Base-by-base conservation (phyloP, 2,329 filamentous ascomycete genomes). In the Fusarium veterinarium region DNA sequence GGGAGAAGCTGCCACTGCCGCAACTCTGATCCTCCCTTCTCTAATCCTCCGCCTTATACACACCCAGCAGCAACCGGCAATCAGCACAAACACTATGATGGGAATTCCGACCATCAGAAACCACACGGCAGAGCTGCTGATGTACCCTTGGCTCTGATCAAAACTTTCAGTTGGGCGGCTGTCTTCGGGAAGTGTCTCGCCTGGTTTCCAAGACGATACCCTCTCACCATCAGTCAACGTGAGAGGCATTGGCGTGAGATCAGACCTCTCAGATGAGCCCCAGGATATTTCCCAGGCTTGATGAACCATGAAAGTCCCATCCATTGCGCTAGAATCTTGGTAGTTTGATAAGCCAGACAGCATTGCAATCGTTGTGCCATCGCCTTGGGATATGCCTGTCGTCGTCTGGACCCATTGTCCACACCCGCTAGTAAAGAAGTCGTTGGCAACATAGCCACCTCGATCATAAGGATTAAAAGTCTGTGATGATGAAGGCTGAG, bases 281-380 rank as follows among this genome's bases (percentile, higher is more conserved):
- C 28, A 69, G 19, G 48, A 33, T 51, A 64, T 17, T 7, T 17
- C 41, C 41, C 53, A 64, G 9, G 25, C 64, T 44, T 64, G 17
- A 6, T 64, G 60, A 14, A 64, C 9, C 17, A 48, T 45, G 0
- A 60, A 33, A 5, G 30, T 67, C 0, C 28, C 55, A 12, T n/a
- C 28, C 7, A 35, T 1, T 8, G 12, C 31, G n/a, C 30, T 51
- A 25, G n/a, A n/a, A 25, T 51, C 48, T 49, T 19, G 14, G 46
- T 49, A 33, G 17, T n/a, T 10, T 1, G 20, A 23, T 23, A 2
- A 17, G 8, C 14, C 46, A 2, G 46, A 23, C 14, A 17, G 14
- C 17, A 13, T 1, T 48, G 45, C 8, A 5, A 19, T n/a, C 28
- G 49, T 2, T 23, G 30, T 33, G 20, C 2, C 30, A 14, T 49